Conservation (phyloP, 2,329 filamentous ascomycete species). For the Pezizomycotina sp. region DNA sequence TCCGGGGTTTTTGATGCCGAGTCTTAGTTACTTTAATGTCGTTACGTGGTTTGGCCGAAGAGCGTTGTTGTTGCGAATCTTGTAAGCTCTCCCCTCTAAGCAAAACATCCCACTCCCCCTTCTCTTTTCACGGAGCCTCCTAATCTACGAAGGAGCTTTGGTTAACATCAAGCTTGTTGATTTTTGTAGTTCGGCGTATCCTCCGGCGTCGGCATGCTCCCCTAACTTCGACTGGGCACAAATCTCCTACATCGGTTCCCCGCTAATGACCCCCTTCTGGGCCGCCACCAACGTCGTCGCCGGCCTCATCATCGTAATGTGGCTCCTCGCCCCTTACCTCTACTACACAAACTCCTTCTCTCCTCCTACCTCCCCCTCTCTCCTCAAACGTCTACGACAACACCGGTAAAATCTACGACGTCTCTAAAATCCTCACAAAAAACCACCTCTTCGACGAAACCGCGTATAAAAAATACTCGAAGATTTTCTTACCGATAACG, state of each 20-base stretch:
- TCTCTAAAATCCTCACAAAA: slow-evolving; percentile 58
- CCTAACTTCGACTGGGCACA: slow-evolving; percentile 85
- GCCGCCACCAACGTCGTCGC: slow-evolving; percentile 70
- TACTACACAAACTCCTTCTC: slow-evolving; percentile 70
- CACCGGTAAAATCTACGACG: slow-evolving; percentile 61
- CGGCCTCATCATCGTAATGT: slow-evolving; percentile 67
- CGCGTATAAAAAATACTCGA: slow-evolving; percentile 65
- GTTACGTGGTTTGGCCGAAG: slow-evolving; percentile 72
- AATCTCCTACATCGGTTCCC: slow-evolving; percentile 73
- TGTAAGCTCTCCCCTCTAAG: slow-evolving; percentile 27
- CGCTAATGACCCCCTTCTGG: slow-evolving; percentile 71
- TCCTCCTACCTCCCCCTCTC: slow-evolving; percentile 76
- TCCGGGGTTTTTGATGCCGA: slow-evolving; percentile 65
- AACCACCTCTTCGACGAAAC: slow-evolving; percentile 63
- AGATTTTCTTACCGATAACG: slow-evolving; percentile 71
- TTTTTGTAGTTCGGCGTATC: slow-evolving; percentile 50
- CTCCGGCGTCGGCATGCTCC: slow-evolving; percentile 71
- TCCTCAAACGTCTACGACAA: slow-evolving; percentile 78
- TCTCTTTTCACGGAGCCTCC: not conserved
- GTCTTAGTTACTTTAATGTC: slow-evolving; percentile 75
- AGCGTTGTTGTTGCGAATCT: slow-evolving; percentile 76
- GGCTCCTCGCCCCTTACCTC: slow-evolving; percentile 61
- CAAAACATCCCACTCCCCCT: not conserved
- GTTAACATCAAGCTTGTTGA: slow-evolving; percentile 2
- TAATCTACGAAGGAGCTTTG: slow-evolving; percentile 5